Percentiles rank a stretch among this genome's conserved stretches.
phyloP scores from a whole-genome alignment of 805 yeast genomes.

The Teunomyces cretensis region DNA sequence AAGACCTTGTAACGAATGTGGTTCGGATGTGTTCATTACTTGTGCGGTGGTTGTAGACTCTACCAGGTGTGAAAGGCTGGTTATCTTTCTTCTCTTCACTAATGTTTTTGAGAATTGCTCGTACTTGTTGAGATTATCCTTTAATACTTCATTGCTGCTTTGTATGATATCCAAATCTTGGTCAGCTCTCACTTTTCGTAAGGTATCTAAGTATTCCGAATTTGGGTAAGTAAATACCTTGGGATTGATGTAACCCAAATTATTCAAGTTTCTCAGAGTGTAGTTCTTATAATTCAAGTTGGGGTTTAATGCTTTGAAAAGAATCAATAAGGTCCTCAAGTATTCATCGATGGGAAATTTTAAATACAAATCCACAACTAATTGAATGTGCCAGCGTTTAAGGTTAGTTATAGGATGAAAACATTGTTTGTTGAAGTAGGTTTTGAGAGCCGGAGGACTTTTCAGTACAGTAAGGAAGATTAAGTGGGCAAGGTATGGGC shows the following conservation, averaged over 20 bases:
- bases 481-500: slow-evolving; percentile 12
- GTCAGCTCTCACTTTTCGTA: slow-evolving; percentile 5
- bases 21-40: background rate
- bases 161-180: background rate
- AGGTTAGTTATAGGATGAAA: slow-evolving; percentile 2
- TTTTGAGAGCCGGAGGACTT: slow-evolving; percentile 1
- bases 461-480: slow-evolving; percentile 9
- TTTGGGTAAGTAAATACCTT: slow-evolving; percentile 27
- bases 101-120: slow-evolving; percentile 11
- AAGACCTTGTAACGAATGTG: slow-evolving; percentile 19
- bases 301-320: slow-evolving; percentile 22
- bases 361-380: slow-evolving; percentile 24
- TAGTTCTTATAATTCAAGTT: slow-evolving; percentile 13
- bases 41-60: background rate
- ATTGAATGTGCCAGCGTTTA: slow-evolving; percentile 29
- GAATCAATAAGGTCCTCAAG: slow-evolving; percentile 20
- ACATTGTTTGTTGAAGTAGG: slow-evolving; percentile 6
- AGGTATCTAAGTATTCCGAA: slow-evolving; percentile 9
- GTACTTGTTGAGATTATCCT: slow-evolving; percentile 14
- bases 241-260: slow-evolving; percentile 20
- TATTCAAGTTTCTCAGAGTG: slow-evolving; percentile 18
- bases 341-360: slow-evolving; percentile 34
- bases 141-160: slow-evolving; percentile 2
- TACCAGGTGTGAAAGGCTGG: background rate
- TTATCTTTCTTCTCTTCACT: slow-evolving; percentile 9